Conservation (phyloP, 2,329 filamentous ascomycete species). For the Fusarium bulbicola region DNA sequence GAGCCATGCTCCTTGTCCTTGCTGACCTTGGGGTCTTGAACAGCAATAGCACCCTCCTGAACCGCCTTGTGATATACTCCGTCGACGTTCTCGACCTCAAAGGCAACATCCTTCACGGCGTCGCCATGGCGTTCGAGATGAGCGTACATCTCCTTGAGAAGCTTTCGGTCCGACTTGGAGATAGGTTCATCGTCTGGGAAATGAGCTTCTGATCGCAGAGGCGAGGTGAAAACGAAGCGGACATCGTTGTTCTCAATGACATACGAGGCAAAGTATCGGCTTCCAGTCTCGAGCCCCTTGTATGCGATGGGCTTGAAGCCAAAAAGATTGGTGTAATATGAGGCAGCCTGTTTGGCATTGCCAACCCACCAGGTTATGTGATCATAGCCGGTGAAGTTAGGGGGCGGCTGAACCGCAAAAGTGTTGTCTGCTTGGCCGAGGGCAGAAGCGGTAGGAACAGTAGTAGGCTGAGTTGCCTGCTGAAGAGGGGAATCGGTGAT, state of each 20-base stretch:
- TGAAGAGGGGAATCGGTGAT: slow-evolving; percentile 59
- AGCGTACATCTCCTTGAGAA: slow-evolving; percentile 78
- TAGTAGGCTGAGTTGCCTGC: slow-evolving; percentile 53
- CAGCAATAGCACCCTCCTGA: slow-evolving; percentile 66
- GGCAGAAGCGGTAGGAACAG: slow-evolving; percentile 43
- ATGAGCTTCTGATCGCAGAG: slow-evolving; percentile 70
- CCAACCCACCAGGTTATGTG: slow-evolving; percentile 96
- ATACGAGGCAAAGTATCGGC: slow-evolving; percentile 81
- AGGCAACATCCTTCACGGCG: slow-evolving; percentile 93
- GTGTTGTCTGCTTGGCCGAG: slow-evolving; percentile 54
- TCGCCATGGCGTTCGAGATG: slow-evolving; percentile 91
- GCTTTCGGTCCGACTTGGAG: slow-evolving; percentile 67
- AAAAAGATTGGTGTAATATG: slow-evolving; percentile 88
- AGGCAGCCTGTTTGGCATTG: slow-evolving; percentile 94
- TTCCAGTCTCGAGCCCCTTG: slow-evolving; percentile 87
- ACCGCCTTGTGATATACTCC: slow-evolving; percentile 82
- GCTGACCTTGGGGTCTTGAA: slow-evolving; percentile 66
- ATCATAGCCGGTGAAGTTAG: slow-evolving; percentile 84
- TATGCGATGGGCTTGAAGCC: slow-evolving; percentile 87
- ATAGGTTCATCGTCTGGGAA: slow-evolving; percentile 69
- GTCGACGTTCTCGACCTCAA: slow-evolving; percentile 90
- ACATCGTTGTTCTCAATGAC: slow-evolving; percentile 81
- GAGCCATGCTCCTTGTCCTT: slow-evolving; percentile 70
- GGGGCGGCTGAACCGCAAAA: slow-evolving; percentile 61
- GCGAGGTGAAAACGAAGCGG: slow-evolving; percentile 85